phyloP scores from a whole-genome alignment of 176 grass and related monocot species.

The Juncus effusus region DNA sequence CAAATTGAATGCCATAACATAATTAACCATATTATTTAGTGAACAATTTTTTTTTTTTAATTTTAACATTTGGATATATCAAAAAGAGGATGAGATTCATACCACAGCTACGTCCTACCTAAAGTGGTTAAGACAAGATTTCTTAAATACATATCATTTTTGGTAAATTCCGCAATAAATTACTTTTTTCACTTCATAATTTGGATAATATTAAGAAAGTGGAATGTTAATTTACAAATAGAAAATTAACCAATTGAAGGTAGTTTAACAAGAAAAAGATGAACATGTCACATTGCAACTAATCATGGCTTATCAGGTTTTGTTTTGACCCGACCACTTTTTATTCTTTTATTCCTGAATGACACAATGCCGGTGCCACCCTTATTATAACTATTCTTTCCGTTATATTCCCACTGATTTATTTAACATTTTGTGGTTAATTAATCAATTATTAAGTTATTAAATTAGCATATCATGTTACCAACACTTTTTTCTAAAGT shows the following conservation, averaged over 20 bases:
- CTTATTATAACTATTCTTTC: conserved; percentile 11
- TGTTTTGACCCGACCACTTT: conserved; percentile 25
- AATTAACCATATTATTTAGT: too few relatives aligned
- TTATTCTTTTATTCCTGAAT: conserved; percentile 29
- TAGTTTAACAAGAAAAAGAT: conserved; percentile 7
- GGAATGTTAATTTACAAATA: background rate
- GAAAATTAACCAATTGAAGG: background rate
- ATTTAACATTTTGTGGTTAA: background rate
- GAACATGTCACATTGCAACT: background rate
- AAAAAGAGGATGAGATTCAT: too few relatives aligned
- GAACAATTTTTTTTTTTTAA: too few relatives aligned
- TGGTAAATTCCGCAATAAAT: background rate
- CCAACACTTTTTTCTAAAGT: too few relatives aligned
- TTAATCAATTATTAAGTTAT: conserved; percentile 7
- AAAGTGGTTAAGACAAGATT: too few relatives aligned
- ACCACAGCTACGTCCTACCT: too few relatives aligned
- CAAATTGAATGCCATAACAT: too few relatives aligned
- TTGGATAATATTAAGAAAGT: background rate
- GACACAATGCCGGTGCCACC: conserved; percentile 30
- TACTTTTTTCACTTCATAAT: background rate
- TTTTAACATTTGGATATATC: too few relatives aligned
- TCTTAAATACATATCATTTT: conserved; percentile 14
- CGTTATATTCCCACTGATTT: background rate
- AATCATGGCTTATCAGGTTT: conserved; percentile 12
- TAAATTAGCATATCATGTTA: conserved; percentile 24